phyloP scores from a whole-genome alignment of 2,329 filamentous ascomycete species.

The Botrytis medusae region DNA sequence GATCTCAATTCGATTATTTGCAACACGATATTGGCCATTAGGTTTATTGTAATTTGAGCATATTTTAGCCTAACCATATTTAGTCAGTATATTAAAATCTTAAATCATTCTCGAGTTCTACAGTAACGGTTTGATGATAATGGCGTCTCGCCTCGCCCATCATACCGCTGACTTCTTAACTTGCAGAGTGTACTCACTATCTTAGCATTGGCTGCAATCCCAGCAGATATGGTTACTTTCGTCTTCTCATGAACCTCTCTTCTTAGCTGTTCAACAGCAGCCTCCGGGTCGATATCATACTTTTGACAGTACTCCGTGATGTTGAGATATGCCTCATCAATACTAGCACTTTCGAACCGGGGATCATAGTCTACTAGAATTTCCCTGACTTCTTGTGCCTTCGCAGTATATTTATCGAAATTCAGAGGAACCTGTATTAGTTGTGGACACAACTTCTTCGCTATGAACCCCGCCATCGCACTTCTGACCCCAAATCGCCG shows the following conservation, averaged over 20 bases:
- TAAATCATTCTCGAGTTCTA: background rate
- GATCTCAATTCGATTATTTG: conserved; percentile 70
- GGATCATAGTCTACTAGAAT: conserved; percentile 86
- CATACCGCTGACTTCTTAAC: background rate
- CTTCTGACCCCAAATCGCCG: conserved; percentile 87
- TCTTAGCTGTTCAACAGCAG: conserved; percentile 75
- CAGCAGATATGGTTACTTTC: conserved; percentile 86
- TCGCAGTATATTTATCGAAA: conserved; percentile 86
- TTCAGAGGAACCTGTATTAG: conserved; percentile 81
- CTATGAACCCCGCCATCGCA: conserved; percentile 95
- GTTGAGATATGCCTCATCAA: conserved; percentile 96
- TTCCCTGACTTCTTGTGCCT: conserved; percentile 81
- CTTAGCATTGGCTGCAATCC: conserved; percentile 90
- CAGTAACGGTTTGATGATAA: background rate
- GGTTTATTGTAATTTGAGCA: conserved; percentile 95
- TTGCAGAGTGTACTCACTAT: conserved; percentile 44
- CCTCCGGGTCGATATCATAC: conserved; percentile 66
- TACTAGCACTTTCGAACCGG: conserved; percentile 87
- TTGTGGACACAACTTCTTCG: conserved; percentile 87
- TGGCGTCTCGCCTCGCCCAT: background rate
- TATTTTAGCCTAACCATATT: conserved; percentile 67
- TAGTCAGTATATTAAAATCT: background rate
- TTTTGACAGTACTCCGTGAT: conserved; percentile 81
- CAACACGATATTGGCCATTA: conserved; percentile 82
- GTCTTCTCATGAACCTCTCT: conserved; percentile 72